Percentiles rank a stretch among this genome's conserved stretches.
Conservation (phyloP, 257 asterid species). For the Gynochthodes officinalis region DNA sequence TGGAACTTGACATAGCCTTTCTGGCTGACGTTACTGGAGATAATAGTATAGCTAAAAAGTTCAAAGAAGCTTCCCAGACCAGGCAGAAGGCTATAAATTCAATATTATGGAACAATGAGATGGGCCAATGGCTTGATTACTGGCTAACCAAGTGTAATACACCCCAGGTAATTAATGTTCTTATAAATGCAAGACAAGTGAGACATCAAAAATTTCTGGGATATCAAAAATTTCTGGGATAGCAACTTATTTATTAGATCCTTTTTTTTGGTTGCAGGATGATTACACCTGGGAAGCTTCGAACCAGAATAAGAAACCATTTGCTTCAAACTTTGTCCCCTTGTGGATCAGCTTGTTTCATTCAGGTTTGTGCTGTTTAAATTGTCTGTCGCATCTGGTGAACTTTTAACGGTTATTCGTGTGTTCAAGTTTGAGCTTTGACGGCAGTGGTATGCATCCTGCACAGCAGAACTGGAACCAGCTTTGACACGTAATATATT, state of each 20-base stretch:
- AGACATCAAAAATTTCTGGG: not conserved
- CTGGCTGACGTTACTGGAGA: constrained; percentile 62
- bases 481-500: too few species aligned
- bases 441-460: not conserved
- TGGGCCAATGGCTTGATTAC: constrained; percentile 89
- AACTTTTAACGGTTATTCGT: too few species aligned
- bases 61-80: constrained; percentile 50
- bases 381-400: constrained; percentile 8
- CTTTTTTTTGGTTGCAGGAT: constrained; percentile 25
- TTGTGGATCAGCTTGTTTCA: constrained; percentile 61
- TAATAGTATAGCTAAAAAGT: constrained; percentile 26
- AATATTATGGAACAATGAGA: constrained; percentile 64
- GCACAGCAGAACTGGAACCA: too few species aligned
- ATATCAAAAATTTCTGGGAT: too few species aligned
- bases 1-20: constrained; percentile 77
- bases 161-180: constrained; percentile 34
- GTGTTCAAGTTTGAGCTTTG: not conserved
- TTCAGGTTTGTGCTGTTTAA: constrained; percentile 50
- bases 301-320: constrained; percentile 54
- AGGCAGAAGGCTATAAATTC: constrained; percentile 64
- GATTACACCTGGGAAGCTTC: constrained; percentile 53
- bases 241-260: not conserved
- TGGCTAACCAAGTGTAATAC: constrained; percentile 44
- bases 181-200: not conserved
- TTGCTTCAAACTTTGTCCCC: constrained; percentile 80